These are phyloP conservation scores for Cryphonectria japonica DNA, from an alignment of 2,329 filamentous ascomycete species.

Conservation along the genomic window DNA sequence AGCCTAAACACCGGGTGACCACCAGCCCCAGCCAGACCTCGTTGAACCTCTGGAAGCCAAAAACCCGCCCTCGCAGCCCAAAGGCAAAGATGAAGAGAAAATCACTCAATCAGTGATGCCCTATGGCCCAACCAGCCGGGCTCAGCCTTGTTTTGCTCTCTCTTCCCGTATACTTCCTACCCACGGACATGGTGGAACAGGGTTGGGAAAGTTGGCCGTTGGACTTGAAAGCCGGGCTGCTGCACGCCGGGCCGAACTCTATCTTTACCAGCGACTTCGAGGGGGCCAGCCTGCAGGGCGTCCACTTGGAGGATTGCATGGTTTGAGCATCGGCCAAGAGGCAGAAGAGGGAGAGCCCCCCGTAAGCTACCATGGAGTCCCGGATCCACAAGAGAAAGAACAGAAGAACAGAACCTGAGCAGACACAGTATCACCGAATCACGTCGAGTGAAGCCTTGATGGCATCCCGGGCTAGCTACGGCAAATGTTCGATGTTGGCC, in stretches of 20 bases:
- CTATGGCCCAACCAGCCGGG: slow-evolving; percentile 35
- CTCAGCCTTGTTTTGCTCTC: slow-evolving; percentile 23
- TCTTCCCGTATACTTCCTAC: neutral
- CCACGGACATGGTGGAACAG: slow-evolving; percentile 17
- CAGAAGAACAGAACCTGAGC: neutral
- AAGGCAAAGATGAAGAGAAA: neutral
- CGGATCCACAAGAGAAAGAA: neutral
- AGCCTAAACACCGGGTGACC: neutral
- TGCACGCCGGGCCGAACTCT: neutral
- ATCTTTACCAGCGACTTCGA: neutral
- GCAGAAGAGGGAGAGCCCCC: no score
- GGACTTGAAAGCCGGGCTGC: neutral
- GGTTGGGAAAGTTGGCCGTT: neutral
- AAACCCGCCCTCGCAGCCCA: neutral
- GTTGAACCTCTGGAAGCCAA: neutral
- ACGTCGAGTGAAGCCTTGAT: neutral
- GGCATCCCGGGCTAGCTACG: neutral
- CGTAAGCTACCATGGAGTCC: no score
- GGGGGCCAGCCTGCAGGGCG: neutral
- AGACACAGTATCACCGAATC: neutral
- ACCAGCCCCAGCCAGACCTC: neutral
- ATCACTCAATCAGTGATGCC: neutral
- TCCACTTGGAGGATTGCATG: neutral
- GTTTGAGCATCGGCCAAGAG: neutral
- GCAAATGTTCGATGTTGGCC: neutral